phyloP scores from a whole-genome alignment of 495 filamentous ascomycete species.

The Podospora pseudopauciseta region DNA sequence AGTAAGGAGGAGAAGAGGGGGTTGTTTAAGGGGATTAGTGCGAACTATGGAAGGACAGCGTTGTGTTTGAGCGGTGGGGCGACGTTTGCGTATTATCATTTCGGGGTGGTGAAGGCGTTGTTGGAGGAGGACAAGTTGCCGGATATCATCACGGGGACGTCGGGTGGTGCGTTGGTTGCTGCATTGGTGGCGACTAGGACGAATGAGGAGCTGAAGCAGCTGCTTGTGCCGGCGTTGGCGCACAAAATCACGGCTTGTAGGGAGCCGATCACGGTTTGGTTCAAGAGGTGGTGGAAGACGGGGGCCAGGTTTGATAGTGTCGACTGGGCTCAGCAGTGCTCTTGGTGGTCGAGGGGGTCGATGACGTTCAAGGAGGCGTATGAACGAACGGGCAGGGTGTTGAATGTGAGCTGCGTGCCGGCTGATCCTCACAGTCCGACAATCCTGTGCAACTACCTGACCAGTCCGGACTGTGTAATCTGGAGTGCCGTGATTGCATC shows the following conservation, averaged over 20 bases:
- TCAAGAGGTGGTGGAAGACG: conserved; percentile 81
- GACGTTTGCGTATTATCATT: conserved; percentile 94
- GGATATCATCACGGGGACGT: conserved; percentile 92
- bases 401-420: conserved; percentile 96
- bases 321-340: conserved; percentile 81
- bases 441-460: conserved; percentile 90
- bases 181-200: conserved; percentile 85
- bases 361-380: conserved; percentile 96
- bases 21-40: conserved; percentile 83
- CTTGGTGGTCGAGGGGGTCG: conserved; percentile 85
- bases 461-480: conserved; percentile 92
- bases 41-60: conserved; percentile 89
- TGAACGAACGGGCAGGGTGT: conserved; percentile 84
- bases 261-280: conserved; percentile 72
- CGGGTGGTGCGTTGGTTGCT: conserved; percentile 88
- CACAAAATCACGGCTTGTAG: conserved; percentile 80
- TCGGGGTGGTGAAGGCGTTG: conserved; percentile 86
- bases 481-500: conserved; percentile 96
- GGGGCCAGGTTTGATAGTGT: conserved; percentile 91
- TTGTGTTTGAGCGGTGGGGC: conserved; percentile 93
- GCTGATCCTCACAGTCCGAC: conserved; percentile 92
- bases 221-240: conserved; percentile 82
- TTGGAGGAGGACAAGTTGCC: conserved; percentile 83
- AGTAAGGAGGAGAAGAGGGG: conserved; percentile 68
- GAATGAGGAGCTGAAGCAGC: conserved; percentile 78